Evolutionary conservation across 148 eudicot genomes (phyloP).

Genomic region (Hydrangea macrophylla): DNA sequence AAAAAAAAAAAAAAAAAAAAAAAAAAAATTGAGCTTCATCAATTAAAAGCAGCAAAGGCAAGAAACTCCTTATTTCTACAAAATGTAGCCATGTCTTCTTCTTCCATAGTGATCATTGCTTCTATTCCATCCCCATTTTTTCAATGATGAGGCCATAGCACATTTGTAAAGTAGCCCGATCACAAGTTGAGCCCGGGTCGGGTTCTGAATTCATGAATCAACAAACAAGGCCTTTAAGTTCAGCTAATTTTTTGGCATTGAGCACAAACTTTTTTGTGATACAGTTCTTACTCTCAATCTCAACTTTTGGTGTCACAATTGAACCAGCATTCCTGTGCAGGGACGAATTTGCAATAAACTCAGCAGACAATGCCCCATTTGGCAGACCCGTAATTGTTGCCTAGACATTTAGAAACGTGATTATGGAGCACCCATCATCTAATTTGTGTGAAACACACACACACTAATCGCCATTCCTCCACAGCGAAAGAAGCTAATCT

Average conservation of each 20-base stretch:
- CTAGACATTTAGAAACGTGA: conserved; percentile 28
- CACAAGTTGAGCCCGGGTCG: conserved; percentile 10
- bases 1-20: too few relatives aligned
- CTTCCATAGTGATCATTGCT: conserved; percentile 4
- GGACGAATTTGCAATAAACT: background rate
- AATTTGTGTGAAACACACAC: conserved; percentile 26
- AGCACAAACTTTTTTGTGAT: conserved; percentile 15
- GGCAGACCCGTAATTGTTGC: conserved; percentile 13
- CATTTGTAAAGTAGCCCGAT: conserved; percentile 13
- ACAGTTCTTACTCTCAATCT: background rate
- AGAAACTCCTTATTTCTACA: background rate
- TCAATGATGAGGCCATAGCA: background rate
- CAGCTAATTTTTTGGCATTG: background rate
- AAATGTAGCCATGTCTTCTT: conserved; percentile 6
- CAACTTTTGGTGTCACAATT: background rate
- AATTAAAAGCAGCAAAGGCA: background rate
- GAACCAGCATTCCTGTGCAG: conserved; percentile 8
- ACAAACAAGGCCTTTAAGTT: conserved; percentile 6
- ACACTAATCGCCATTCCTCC: conserved; percentile 27
- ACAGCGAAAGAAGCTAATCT: conserved; percentile 22
- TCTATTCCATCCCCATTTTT: conserved; percentile 6
- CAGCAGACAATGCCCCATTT: background rate
- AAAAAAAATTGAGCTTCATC: too few relatives aligned
- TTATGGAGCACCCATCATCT: conserved; percentile 21
- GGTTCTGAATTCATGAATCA: background rate